Conservation (phyloP, 2,329 filamentous ascomycete species). For the Nemania sp. region DNA sequence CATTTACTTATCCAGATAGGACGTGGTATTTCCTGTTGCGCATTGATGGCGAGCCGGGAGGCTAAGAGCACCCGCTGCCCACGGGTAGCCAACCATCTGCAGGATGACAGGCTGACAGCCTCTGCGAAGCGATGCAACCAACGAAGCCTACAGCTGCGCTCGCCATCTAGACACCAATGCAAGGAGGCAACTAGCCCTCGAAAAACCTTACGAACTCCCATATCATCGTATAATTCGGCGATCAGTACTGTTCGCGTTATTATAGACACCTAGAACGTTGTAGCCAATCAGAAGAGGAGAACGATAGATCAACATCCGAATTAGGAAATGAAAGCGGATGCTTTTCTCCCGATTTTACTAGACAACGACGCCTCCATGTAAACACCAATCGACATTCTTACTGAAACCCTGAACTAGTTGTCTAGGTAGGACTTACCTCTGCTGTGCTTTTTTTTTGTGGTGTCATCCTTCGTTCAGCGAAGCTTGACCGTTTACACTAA, state of each 20-base stretch:
- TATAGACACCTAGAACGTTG: neutral
- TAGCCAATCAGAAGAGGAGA: neutral
- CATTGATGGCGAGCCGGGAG: neutral
- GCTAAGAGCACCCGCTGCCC: neutral
- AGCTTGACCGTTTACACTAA: slow-evolving; percentile 19
- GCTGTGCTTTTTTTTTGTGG: neutral
- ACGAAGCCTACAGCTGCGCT: neutral
- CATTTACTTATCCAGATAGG: too few relatives aligned
- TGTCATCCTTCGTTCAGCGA: slow-evolving; percentile 16
- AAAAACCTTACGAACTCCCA: neutral
- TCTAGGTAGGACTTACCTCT: neutral
- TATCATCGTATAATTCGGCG: neutral
- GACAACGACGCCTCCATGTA: neutral
- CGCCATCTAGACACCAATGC: neutral
- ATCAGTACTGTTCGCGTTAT: too few relatives aligned
- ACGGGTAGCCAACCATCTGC: neutral
- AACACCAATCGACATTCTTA: neutral
- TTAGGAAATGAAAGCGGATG: neutral
- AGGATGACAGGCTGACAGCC: neutral
- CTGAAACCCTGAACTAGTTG: slow-evolving; percentile 16
- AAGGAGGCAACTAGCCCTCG: neutral
- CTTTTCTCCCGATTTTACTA: neutral
- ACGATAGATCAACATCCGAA: neutral
- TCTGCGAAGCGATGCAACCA: neutral
- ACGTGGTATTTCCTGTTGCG: too few relatives aligned